phyloP scores from a whole-genome alignment of 306 rosid genomes.

The Vigna nakashimae region DNA sequence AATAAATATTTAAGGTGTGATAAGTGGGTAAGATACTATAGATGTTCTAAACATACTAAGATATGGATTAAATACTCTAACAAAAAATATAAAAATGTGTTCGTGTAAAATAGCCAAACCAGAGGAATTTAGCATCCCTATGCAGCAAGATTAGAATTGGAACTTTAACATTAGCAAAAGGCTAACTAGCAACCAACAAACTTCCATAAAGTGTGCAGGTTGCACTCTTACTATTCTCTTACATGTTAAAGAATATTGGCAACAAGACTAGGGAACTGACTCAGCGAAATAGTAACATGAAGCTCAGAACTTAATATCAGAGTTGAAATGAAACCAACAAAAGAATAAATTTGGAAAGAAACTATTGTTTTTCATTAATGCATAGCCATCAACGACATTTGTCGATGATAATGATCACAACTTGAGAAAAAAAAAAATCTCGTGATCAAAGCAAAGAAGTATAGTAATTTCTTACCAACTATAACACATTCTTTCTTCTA shows the following conservation, averaged over 20 bases:
- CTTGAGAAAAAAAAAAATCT: background rate
- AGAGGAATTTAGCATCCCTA: background rate
- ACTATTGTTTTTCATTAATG: too few species aligned
- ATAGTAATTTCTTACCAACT: background rate
- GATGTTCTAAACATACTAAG: background rate
- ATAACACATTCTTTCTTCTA: background rate
- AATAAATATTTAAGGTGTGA: background rate
- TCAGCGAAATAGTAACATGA: too few species aligned
- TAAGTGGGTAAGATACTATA: background rate
- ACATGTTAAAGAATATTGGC: too few species aligned
- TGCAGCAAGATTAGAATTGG: background rate
- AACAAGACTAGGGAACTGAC: too few species aligned
- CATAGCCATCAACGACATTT: too few species aligned
- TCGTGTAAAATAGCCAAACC: background rate
- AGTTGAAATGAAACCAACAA: too few species aligned
- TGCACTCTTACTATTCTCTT: too few species aligned
- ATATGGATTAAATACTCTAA: background rate
- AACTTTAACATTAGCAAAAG: background rate
- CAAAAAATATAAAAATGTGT: background rate
- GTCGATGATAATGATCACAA: background rate
- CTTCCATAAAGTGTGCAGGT: too few species aligned
- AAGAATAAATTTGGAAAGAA: too few species aligned
- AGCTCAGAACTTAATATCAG: too few species aligned
- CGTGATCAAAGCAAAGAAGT: background rate
- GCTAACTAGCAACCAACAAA: too few species aligned